phyloP scores from a whole-genome alignment of 106 monocot species.

The Phalaenopsis aphrodite region DNA sequence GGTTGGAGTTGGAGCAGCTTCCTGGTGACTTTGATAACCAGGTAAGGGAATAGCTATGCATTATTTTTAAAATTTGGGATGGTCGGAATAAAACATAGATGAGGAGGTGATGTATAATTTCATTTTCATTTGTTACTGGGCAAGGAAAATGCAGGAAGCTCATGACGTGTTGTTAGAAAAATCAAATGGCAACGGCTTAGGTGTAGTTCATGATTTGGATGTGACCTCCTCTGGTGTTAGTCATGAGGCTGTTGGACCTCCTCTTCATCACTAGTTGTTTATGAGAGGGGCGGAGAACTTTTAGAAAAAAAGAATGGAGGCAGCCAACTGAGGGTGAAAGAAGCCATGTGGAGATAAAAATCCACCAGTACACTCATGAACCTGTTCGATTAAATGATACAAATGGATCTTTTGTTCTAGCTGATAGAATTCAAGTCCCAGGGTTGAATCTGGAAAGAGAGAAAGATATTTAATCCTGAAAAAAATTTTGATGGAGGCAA shows the following conservation, averaged over 20 bases:
- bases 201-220: not conserved
- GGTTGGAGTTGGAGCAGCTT: constrained; percentile 4
- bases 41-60: constrained; percentile 18
- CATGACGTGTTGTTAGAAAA: constrained; percentile 21
- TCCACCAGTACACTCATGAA: constrained; percentile 1
- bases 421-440: constrained; percentile 1
- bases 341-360: not conserved
- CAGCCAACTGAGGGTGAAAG: constrained; percentile 2
- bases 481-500: not conserved
- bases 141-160: constrained; percentile 82
- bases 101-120: constrained; percentile 35
- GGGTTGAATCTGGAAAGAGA: not conserved
- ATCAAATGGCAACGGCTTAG: constrained; percentile 9
- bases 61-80: not conserved
- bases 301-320: constrained; percentile 1
- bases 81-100: constrained; percentile 8
- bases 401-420: constrained; percentile 7
- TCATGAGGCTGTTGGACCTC: constrained; percentile 1
- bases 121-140: constrained; percentile 71
- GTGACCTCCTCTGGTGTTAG: not conserved
- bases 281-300: not conserved
- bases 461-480: constrained; percentile 2
- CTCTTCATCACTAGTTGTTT: constrained; percentile 7
- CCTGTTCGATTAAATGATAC: constrained; percentile 5
- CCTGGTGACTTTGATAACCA: constrained; percentile 11